These are phyloP conservation scores for Tylopilus vinaceipallidus DNA, from an alignment of 768 basidiomycete species.

Conservation along the genomic window DNA sequence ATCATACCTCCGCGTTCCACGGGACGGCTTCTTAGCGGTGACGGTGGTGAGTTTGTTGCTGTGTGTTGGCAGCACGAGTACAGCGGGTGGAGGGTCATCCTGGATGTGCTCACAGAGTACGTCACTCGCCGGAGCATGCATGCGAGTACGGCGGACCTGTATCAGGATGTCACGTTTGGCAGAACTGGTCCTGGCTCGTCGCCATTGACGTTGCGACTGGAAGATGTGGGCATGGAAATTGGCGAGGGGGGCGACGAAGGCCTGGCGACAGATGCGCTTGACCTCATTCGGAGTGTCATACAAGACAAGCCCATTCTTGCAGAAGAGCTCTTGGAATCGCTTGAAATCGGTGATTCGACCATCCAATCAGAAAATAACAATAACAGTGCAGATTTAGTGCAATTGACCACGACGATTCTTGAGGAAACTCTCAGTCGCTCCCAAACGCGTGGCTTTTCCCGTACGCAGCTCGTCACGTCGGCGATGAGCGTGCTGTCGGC, in stretches of 20 bases:
- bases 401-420: conserved; percentile 76
- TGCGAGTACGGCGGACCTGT: conserved; percentile 37
- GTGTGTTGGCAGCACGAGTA: conserved; percentile 80
- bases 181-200: conserved; percentile 39
- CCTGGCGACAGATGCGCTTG: conserved; percentile 69
- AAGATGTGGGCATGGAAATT: conserved; percentile 73
- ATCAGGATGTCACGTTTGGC: conserved; percentile 54
- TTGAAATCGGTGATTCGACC: conserved; percentile 42
- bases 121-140: conserved; percentile 56
- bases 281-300: conserved; percentile 76
- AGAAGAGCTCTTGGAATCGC: conserved; percentile 59
- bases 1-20: conserved; percentile 62
- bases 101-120: conserved; percentile 80
- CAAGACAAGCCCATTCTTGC: conserved; percentile 67
- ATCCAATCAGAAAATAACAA: conserved; percentile 49
- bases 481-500: conserved; percentile 80
- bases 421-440: conserved; percentile 70
- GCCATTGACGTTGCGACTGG: conserved; percentile 47
- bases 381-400: conserved; percentile 69
- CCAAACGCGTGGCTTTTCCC: conserved; percentile 40
- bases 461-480: conserved; percentile 69
- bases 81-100: conserved; percentile 81
- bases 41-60: conserved; percentile 61
- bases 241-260: conserved; percentile 59
- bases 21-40: conserved; percentile 71